Evolutionary conservation across 352 stramenopile genomes (phyloP).

Genomic region (Globisporangium sylvaticum): DNA sequence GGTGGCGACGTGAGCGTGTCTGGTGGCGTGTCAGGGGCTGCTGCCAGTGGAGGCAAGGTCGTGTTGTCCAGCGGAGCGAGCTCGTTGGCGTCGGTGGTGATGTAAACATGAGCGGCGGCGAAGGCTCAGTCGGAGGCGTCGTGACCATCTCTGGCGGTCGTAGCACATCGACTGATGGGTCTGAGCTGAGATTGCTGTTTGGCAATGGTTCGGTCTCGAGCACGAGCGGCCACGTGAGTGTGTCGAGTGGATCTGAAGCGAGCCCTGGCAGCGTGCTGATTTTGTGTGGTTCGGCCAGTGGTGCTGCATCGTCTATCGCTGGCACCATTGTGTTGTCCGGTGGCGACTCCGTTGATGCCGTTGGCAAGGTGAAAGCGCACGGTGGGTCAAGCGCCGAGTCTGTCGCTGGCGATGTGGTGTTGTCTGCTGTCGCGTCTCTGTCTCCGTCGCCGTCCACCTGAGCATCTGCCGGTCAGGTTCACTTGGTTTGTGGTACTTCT

Average conservation of each 20-base stretch:
- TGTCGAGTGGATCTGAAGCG: slow-evolving; percentile 11
- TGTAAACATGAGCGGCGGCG: slow-evolving; percentile 8
- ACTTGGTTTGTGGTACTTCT: background rate
- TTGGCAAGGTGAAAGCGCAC: slow-evolving; percentile 9
- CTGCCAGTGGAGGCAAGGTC: background rate
- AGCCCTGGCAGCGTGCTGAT: background rate
- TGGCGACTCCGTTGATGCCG: slow-evolving; percentile 1
- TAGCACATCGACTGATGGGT: slow-evolving; percentile 8
- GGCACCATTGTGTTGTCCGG: background rate
- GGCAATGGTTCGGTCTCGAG: slow-evolving; percentile 11
- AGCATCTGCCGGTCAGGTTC: background rate
- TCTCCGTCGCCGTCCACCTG: background rate
- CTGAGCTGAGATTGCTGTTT: slow-evolving; percentile 15
- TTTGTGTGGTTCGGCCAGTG: slow-evolving; percentile 3
- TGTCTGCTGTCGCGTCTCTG: background rate
- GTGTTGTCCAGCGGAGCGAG: background rate
- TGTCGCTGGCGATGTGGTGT: slow-evolving; percentile 1
- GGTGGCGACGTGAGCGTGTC: background rate
- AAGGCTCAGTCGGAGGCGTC: slow-evolving; percentile 22
- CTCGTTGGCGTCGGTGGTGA: slow-evolving; percentile 3
- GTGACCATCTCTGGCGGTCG: slow-evolving; percentile 19
- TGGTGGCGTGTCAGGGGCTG: background rate
- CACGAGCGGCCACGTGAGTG: slow-evolving; percentile 6
- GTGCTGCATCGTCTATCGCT: background rate
- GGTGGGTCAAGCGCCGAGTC: slow-evolving; percentile 9